Base-by-base conservation (phyloP, 352 stramenopile genomes). In the Blastocystis hominis region DNA sequence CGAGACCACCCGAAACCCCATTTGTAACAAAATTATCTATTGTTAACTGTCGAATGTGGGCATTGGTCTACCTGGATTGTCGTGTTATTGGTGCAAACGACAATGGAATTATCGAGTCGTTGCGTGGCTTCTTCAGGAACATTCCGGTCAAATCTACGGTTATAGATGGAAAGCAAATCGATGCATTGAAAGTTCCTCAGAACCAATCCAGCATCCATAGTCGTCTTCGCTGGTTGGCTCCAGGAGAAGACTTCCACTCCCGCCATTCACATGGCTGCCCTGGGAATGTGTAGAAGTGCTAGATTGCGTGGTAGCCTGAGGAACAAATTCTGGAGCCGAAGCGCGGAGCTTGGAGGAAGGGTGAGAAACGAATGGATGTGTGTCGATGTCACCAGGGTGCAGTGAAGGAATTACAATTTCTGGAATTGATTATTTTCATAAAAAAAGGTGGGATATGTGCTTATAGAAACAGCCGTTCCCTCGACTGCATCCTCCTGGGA, bases 401-500 rank as follows among this genome's bases (percentile, higher is more conserved):
- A 20, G 24, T 64, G 24, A 84, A 84, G 72, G 55, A 84, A 24
- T 56, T 3, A 6, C 50, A 30, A 30, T 30, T 30, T 30, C 24
- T 30, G 24, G 24, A 30, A 30, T 30, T 30, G 24, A 30, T 30
- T 30, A 30, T 30, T 30, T 30, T 30, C 34, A 68, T 30, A 53
- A 4, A n/a, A 56, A 24, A 3, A 7, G 40, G 13, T 54, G 50
- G 56, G 72, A 84, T 84, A 84, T 84, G 56, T 84, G 72, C 20
- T 34, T 59, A 24, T 84, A 84, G 56, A 69, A 84, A 42, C 72
- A 84, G 24, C n/a, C 72, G n/a, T 84, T 84, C 20, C 72, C 72
- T 24, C 72, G 72, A 68, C 47, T 84, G 40, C 72, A 84, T n/a
- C 72, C 72, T 36, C 72, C 72, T 2, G 72, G 72, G 38, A 84